phyloP scores from a whole-genome alignment of 2,329 filamentous ascomycete genomes.

The Seiridium cupressi region DNA sequence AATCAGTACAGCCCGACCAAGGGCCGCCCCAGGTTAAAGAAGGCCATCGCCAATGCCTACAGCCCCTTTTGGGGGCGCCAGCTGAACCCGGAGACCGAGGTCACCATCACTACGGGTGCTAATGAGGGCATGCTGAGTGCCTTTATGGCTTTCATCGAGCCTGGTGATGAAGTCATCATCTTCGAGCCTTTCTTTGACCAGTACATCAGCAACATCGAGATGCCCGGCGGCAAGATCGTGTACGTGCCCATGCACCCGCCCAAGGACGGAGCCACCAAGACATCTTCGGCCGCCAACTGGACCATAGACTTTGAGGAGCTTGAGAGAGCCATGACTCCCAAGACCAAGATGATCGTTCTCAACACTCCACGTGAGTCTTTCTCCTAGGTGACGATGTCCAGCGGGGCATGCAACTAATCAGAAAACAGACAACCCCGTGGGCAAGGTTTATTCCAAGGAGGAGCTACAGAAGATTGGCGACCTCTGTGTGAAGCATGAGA shows the following conservation, averaged over 20 bases:
- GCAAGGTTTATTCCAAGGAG: conserved; percentile 85
- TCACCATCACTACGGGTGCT: conserved; percentile 89
- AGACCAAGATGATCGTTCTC: conserved; percentile 94
- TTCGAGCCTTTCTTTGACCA: conserved; percentile 64
- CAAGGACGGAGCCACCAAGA: conserved; percentile 71
- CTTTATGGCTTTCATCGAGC: conserved; percentile 86
- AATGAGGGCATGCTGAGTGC: conserved; percentile 93
- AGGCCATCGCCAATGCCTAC: conserved; percentile 92
- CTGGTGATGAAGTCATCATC: conserved; percentile 8
- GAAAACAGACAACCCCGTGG: conserved; percentile 75
- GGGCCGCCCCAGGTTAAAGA: conserved; percentile 85
- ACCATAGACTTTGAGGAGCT: conserved; percentile 80
- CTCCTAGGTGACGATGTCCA: background rate
- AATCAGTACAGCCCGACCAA: conserved; percentile 98
- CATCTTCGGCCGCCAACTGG: conserved; percentile 87
- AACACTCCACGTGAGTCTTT: conserved; percentile 61
- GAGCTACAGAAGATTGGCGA: conserved; percentile 85
- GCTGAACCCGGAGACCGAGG: conserved; percentile 85
- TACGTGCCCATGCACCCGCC: conserved; percentile 96
- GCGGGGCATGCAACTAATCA: conserved; percentile 5
- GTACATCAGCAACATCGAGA: conserved; percentile 98
- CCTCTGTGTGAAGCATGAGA: conserved; percentile 86
- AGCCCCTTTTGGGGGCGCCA: conserved; percentile 81
- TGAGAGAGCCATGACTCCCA: conserved; percentile 75
- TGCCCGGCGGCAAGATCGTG: conserved; percentile 91